Base-by-base conservation (phyloP, 2,329 filamentous ascomycete species). In the Colletotrichum acutatum region DNA sequence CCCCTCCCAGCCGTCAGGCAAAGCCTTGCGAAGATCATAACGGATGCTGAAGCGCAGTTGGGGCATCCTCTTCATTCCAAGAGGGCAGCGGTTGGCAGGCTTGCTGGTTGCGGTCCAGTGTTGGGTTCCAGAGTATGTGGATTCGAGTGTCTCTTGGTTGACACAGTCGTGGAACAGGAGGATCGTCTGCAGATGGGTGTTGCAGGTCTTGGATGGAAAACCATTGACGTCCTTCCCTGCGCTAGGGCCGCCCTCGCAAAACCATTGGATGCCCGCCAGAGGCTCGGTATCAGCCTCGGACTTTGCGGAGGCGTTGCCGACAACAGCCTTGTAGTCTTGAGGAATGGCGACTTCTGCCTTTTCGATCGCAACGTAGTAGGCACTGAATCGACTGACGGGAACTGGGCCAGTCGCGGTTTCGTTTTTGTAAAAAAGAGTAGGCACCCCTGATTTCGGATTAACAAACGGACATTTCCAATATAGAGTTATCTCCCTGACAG, bases 1-100 rank as follows among this genome's bases (percentile, higher is more conserved):
- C 49, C 85, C 85, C 46, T 73, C 79, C 85, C 85, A 87, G 26
- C 85, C 85, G 59, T 83, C 78, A 4, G 85, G 83, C 4, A 87
- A 75, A 1, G 77, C 78, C 58, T 82, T 82, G 68, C 84, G 82
- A 8, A 85, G 77, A 68, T 87, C 85, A 76, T 86, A 87, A 46
- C 85, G 83, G 72, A 86, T 83, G 59, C 81, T 83, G 79, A 86
- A 86, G 64, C 85, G 83, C 12, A 87, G 82, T 75, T 85, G 84
- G 3, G 85, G 84, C 80, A 87, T 86, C 4, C 80, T 79, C 76
- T 84, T 84, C 80, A 83, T 86, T 71, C 81, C 83, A 14, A 75
- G 71, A 2, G 85, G 85, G 74, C 85, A 87, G 49, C 78, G 77
- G 74, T 84, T 83, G 22, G 76, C 74, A 9, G 74, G 74, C 61